These are phyloP conservation scores for Mycena polygramma DNA, from an alignment of 768 basidiomycete genomes.

Conservation along the genomic window DNA sequence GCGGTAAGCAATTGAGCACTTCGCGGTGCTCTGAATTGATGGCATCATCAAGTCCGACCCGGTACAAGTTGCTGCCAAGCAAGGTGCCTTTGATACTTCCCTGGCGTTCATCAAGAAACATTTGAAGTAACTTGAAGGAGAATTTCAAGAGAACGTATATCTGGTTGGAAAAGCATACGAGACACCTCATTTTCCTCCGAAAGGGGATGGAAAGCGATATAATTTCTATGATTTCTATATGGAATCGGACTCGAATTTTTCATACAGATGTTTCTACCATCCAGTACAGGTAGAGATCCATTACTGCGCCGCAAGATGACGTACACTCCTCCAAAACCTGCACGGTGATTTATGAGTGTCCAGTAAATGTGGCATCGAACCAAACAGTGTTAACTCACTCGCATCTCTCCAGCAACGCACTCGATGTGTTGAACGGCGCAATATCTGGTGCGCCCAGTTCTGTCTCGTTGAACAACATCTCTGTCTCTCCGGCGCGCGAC, in stretches of 20 bases:
- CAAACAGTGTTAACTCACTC: slow-evolving; percentile 18
- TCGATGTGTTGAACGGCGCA: slow-evolving; percentile 31
- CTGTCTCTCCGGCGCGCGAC: slow-evolving; percentile 24
- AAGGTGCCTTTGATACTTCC: slow-evolving; percentile 37
- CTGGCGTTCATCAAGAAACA: slow-evolving; percentile 32
- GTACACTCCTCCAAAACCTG: slow-evolving; percentile 1
- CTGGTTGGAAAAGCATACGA: too few relatives aligned
- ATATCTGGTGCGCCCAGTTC: slow-evolving; percentile 7
- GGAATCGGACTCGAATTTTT: too few relatives aligned
- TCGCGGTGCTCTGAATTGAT: slow-evolving; percentile 4
- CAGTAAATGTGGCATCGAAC: too few relatives aligned
- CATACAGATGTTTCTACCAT: too few relatives aligned
- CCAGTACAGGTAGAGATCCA: too few relatives aligned
- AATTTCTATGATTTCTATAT: too few relatives aligned
- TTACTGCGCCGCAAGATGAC: neutral
- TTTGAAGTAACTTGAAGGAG: slow-evolving; percentile 32
- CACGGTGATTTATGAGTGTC: neutral
- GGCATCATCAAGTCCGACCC: slow-evolving; percentile 29
- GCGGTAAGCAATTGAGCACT: slow-evolving; percentile 15
- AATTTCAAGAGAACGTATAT: too few relatives aligned
- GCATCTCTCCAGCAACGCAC: slow-evolving; percentile 39
- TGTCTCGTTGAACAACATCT: slow-evolving; percentile 46
- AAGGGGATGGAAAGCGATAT: too few relatives aligned
- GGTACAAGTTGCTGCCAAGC: slow-evolving; percentile 36
- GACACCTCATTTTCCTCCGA: too few relatives aligned